Conservation (phyloP, 106 monocot species). For the Platanthera zijinensis region DNA sequence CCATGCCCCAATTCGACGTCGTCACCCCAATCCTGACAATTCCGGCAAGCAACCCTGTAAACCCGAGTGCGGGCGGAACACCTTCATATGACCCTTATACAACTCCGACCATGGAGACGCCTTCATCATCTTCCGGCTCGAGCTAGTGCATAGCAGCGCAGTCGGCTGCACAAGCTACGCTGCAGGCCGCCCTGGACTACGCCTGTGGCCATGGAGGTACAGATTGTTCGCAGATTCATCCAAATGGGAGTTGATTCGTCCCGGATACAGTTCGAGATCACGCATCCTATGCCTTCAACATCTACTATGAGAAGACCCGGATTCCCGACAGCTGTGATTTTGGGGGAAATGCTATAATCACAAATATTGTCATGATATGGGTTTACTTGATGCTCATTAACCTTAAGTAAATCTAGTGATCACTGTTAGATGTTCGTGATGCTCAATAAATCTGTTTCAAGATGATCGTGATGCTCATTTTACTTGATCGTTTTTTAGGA, state of each 20-base stretch:
- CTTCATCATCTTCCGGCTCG: conserved; percentile 25
- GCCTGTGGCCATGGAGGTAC: conserved; percentile 79
- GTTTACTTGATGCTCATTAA: too few relatives aligned
- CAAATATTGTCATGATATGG: too few relatives aligned
- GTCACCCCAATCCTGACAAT: conserved; percentile 38
- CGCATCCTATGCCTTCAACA: conserved; percentile 79
- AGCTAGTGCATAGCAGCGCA: conserved; percentile 77
- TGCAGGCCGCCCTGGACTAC: conserved; percentile 79
- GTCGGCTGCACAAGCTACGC: conserved; percentile 44
- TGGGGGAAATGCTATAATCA: conserved; percentile 57
- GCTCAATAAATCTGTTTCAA: too few relatives aligned
- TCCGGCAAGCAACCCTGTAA: conserved; percentile 37
- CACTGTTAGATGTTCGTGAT: too few relatives aligned
- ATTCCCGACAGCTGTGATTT: conserved; percentile 77
- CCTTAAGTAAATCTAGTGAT: too few relatives aligned
- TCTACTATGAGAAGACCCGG: conserved; percentile 66
- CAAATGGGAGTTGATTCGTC: conserved; percentile 56
- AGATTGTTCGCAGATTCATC: conserved; percentile 69
- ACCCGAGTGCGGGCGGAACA: conserved; percentile 16
- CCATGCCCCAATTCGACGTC: conserved; percentile 19
- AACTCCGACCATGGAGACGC: conserved; percentile 14
- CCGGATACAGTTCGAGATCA: conserved; percentile 64
- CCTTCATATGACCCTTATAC: conserved; percentile 13
- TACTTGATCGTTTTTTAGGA: too few relatives aligned
- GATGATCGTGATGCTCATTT: too few relatives aligned